Conservation (phyloP, 2,329 filamentous ascomycete species). For the Alternaria viburni region DNA sequence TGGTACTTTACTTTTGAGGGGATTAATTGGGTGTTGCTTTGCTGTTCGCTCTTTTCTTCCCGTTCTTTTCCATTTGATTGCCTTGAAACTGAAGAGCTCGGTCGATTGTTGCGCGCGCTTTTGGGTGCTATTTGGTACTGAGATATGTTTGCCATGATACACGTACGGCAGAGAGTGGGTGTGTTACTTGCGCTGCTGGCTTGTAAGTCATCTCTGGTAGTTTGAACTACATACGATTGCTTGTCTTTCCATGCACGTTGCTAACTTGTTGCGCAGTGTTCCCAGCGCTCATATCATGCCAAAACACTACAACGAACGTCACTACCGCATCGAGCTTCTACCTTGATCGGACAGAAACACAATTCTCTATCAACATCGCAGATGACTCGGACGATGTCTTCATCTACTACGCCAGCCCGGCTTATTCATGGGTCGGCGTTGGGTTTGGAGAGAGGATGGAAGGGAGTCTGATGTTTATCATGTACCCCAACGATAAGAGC, state of each 20-base stretch:
- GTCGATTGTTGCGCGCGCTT: not conserved
- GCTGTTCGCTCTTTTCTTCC: not conserved
- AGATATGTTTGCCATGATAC: not conserved
- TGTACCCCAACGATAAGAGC: constrained; percentile 48
- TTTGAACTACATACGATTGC: not conserved
- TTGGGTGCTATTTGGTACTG: not conserved
- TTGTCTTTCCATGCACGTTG: not conserved
- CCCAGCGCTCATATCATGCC: constrained; percentile 17
- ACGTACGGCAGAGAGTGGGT: not conserved
- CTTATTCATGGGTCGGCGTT: constrained; percentile 53
- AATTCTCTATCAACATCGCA: constrained; percentile 45
- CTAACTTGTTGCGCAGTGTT: constrained; percentile 20
- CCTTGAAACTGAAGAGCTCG: not conserved
- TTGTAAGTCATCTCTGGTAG: constrained; percentile 10
- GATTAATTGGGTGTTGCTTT: not conserved
- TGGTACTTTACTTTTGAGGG: not conserved
- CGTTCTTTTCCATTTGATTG: constrained; percentile 1
- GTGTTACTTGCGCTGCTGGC: constrained; percentile 16
- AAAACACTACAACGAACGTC: constrained; percentile 17
- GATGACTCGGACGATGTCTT: constrained; percentile 43
- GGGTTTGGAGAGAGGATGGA: constrained; percentile 54
- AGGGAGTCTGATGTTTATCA: constrained; percentile 53
- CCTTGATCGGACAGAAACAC: constrained; percentile 38
- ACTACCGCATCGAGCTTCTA: constrained; percentile 42
- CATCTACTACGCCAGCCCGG: constrained; percentile 44